phyloP scores from a whole-genome alignment of 2,329 filamentous ascomycete species.

The Zasmidium angulare region DNA sequence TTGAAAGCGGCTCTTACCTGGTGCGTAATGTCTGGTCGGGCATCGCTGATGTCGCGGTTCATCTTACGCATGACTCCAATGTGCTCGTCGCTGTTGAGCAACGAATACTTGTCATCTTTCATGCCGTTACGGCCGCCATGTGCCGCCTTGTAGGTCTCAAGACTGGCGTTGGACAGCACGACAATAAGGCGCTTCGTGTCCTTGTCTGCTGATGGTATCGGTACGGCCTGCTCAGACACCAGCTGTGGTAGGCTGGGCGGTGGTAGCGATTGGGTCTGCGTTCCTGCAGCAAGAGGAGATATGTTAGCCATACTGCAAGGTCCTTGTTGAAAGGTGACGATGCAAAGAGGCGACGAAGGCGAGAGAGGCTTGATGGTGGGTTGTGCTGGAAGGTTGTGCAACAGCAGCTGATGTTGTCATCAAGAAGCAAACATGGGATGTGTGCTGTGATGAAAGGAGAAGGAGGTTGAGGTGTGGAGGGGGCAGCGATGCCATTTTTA shows the following conservation, averaged over 20 bases:
- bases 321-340: constrained; percentile 38
- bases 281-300: constrained; percentile 27
- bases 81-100: constrained; percentile 98
- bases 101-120: constrained; percentile 83
- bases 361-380: background rate
- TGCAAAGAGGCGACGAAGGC: constrained; percentile 9
- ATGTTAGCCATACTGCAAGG: constrained; percentile 35
- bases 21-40: constrained; percentile 95
- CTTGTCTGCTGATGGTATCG: constrained; percentile 84
- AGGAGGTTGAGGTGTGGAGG: background rate
- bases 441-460: background rate
- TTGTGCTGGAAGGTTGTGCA: constrained; percentile 5
- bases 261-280: constrained; percentile 81
- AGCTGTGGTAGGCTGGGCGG: constrained; percentile 87
- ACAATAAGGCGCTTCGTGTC: constrained; percentile 90
- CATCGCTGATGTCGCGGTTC: constrained; percentile 97
- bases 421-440: background rate
- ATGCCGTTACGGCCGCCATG: constrained; percentile 56
- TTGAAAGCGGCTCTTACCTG: constrained; percentile 61
- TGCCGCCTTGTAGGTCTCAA: constrained; percentile 95
- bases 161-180: constrained; percentile 91
- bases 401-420: background rate
- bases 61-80: constrained; percentile 99
- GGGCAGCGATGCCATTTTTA: background rate
- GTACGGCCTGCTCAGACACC: constrained; percentile 85